Evolutionary conservation across 2,329 filamentous ascomycete genomes (phyloP).

Genomic region (Stagonosporopsis chrysanthemi): DNA sequence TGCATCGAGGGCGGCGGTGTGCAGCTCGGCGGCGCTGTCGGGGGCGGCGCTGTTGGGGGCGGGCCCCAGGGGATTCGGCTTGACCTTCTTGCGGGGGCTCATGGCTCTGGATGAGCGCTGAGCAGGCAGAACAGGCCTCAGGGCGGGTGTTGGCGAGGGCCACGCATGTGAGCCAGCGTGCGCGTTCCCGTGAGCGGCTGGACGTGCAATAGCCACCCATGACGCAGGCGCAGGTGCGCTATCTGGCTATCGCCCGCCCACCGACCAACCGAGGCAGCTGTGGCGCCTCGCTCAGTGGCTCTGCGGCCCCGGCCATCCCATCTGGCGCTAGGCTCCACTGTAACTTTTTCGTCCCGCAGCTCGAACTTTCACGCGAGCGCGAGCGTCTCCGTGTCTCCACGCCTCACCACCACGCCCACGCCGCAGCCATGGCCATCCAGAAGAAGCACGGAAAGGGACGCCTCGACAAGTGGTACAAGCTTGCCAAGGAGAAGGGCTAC

Average conservation of each 20-base stretch:
- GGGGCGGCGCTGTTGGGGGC: conserved; percentile 25
- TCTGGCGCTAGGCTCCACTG: neutral
- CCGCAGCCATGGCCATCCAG: conserved; percentile 81
- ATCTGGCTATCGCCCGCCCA: neutral
- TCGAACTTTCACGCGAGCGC: conserved; percentile 22
- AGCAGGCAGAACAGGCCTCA: conserved; percentile 15
- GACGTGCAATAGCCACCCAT: neutral
- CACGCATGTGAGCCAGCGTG: conserved; percentile 11
- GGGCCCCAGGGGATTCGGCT: conserved; percentile 46
- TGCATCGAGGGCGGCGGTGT: conserved; percentile 5
- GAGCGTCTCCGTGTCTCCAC: neutral
- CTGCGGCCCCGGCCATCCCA: no score
- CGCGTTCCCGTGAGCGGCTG: conserved; percentile 18
- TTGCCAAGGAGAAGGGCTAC: conserved; percentile 98
- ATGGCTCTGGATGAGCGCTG: conserved; percentile 40
- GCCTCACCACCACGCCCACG: conserved; percentile 26
- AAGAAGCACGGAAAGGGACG: conserved; percentile 99
- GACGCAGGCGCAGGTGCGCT: conserved; percentile 1
- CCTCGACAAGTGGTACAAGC: conserved; percentile 98
- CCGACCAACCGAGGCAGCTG: neutral
- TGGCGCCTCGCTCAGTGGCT: no score
- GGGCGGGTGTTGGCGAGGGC: conserved; percentile 10
- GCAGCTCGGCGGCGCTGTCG: conserved; percentile 5
- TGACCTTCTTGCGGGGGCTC: conserved; percentile 53
- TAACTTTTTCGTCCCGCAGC: conserved; percentile 17